Evolutionary conservation across 2,329 filamentous ascomycete species (phyloP).

Genomic region (Conoideocrella luteorostrata): DNA sequence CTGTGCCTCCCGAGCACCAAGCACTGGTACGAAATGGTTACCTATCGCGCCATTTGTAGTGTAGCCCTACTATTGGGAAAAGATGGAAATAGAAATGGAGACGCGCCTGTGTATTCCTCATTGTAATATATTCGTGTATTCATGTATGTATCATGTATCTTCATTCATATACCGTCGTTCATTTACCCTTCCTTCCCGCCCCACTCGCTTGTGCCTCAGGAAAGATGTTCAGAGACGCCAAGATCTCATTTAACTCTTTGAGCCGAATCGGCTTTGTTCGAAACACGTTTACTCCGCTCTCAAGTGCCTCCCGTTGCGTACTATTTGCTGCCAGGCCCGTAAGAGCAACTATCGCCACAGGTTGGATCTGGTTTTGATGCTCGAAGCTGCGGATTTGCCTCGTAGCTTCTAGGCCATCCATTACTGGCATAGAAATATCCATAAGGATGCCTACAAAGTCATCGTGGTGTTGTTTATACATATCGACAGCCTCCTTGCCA

Average conservation of each 20-base stretch:
- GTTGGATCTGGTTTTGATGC: background rate
- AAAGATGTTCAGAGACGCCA: too few relatives aligned
- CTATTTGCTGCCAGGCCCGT: conserved; percentile 41
- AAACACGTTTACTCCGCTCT: conserved; percentile 44
- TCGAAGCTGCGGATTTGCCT: conserved; percentile 31
- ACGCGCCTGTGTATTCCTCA: too few relatives aligned
- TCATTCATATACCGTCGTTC: too few relatives aligned
- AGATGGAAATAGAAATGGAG: too few relatives aligned
- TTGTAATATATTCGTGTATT: too few relatives aligned
- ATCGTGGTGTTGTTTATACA: conserved; percentile 12
- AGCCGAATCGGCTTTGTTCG: conserved; percentile 44
- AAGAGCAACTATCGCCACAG: conserved; percentile 38
- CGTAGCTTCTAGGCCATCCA: conserved; percentile 43
- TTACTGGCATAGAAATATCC: conserved; percentile 49
- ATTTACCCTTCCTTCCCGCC: too few relatives aligned
- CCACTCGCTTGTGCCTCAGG: too few relatives aligned
- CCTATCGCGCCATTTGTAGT: too few relatives aligned
- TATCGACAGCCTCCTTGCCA: conserved; percentile 22
- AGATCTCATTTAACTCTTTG: conserved; percentile 22
- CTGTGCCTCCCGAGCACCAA: too few relatives aligned
- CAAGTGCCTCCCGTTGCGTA: conserved; percentile 43
- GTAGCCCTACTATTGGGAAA: too few relatives aligned
- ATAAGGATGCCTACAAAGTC: conserved; percentile 23
- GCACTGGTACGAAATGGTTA: too few relatives aligned
- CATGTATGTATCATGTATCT: too few relatives aligned